phyloP scores from a whole-genome alignment of 2,329 filamentous ascomycete genomes.

The Exophiala sideris region DNA sequence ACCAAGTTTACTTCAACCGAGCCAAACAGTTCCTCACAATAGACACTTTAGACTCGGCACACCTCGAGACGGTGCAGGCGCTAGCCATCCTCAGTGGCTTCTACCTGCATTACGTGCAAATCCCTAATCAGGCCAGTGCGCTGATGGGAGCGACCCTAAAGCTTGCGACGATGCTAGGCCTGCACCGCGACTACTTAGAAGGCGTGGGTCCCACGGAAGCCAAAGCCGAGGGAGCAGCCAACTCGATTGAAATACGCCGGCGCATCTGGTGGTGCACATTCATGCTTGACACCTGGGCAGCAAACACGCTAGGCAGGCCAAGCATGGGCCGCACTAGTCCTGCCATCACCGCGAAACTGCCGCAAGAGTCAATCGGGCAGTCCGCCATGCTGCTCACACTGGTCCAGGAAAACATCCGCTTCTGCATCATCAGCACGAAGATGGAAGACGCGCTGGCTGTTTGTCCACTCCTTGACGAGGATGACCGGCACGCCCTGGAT shows the following conservation, averaged over 20 bases:
- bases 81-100: constrained; percentile 69
- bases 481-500: constrained; percentile 66
- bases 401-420: constrained; percentile 67
- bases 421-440: constrained; percentile 73
- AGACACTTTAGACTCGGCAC: constrained; percentile 65
- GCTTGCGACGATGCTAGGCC: constrained; percentile 70
- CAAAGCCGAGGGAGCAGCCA: constrained; percentile 47
- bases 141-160: constrained; percentile 67
- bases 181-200: constrained; percentile 62
- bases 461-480: constrained; percentile 62
- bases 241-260: constrained; percentile 59
- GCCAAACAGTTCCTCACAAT: constrained; percentile 65
- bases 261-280: constrained; percentile 74
- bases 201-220: constrained; percentile 42
- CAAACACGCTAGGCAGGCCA: constrained; percentile 66
- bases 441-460: constrained; percentile 74
- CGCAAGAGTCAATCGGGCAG: constrained; percentile 50
- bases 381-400: constrained; percentile 12
- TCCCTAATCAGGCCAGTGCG: constrained; percentile 72
- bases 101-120: constrained; percentile 75
- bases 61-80: constrained; percentile 71
- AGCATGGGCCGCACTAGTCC: constrained; percentile 66
- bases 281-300: constrained; percentile 71
- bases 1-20: constrained; percentile 64
- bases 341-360: constrained; percentile 64